Base-by-base conservation (phyloP, 2,329 filamentous ascomycete genomes). In the Colletotrichum higginsianum region DNA sequence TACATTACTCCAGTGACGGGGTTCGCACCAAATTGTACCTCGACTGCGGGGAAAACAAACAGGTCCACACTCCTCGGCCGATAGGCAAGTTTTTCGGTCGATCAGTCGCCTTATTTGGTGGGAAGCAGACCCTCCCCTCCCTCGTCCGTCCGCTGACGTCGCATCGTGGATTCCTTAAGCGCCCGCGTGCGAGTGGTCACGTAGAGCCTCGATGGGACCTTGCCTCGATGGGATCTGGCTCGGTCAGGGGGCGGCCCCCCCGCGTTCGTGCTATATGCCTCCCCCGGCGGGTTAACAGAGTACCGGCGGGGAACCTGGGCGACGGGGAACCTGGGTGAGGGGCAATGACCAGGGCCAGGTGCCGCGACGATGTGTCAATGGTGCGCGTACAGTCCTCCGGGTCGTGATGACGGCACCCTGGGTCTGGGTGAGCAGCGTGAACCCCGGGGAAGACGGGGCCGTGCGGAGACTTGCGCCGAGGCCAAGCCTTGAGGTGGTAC, bases 351-450 rank as follows among this genome's bases (percentile, higher is more conserved):
- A 23, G 15, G 30, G 8, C 30, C 30, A 23, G 15, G 3, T 42
- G 12, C 21, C 58, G 65, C 58, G 60, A 68, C 30, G 46, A 47
- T 23, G 49, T 58, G 49, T 69, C 40, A 72, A 72, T 72, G 69
- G 69, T 64, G 69, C 69, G 69, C 69, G 47, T 68, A 72, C 47
- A 47, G 38, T 30, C 30, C 6, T 30, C 30, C 30, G 6, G 30
- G 30, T 46, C 18, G 65, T 35, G 69, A 72, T 72, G 69, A 72
- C 69, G 65, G 68, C 69, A 64, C 65, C 30, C 44, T 67, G 23
- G 13, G 53, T 40, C 40, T 21, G 35, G 8, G 13, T n/a, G 11
- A 52, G 38, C 44, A 38, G 16, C 18, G 38, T 50, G 40, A 18
- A 47, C 35, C 30, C n/a, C 68, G 68, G 68, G 64, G 64, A 67